Base-by-base conservation (phyloP, 2,329 filamentous ascomycete species). In the Calonectria pseudoturangicola region DNA sequence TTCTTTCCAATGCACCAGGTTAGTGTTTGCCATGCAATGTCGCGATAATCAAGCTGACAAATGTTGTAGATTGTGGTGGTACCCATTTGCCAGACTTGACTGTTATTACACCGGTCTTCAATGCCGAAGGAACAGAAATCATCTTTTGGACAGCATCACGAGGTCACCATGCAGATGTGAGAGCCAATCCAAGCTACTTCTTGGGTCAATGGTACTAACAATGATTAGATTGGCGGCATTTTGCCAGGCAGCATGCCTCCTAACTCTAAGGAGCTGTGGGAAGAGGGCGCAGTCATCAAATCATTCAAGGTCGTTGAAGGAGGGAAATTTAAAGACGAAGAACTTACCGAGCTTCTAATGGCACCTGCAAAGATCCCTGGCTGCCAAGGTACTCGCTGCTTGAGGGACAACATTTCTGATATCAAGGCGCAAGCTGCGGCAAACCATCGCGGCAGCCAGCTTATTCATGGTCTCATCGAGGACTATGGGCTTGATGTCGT, bases 71-170 rank as follows among this genome's bases (percentile, higher is more conserved):
- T 82, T 95, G 92, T 75, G 94, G 94, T 33, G 94, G 94, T 41
- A 96, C 94, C 0, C 94, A 96, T 85, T 85, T 96, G 43, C 94
- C 93, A 0, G 94, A 96, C 79, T 93, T 96, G 71, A 96, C 94
- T 0, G 92, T 95, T 43, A 90, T 95, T 66, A 95, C 93, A 3
- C 94, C 94, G 0, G 93, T 93, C 0, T 95, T 95, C 83, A 92
- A 91, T 67, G 79, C 82, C 1, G 79, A 81, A 21, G 91, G 91
- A 6, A 89, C 92, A 58, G 89, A 93, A 2, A 95, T 95, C 67
- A 89, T 95, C 63, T 95, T 95, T 83, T 95, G 95, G 77, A 93
- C 94, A 2, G 94, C 94, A 0, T 94, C 92, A 4, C 89, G 93
- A 64, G 94, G 93, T 0, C 94, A 96, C 79, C 94, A 96, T 78